Percentiles rank a stretch among this genome's conserved stretches.
These are phyloP conservation scores for Plasmodium blacklocki DNA, from an alignment of 169 alveolate species.

Conservation along the genomic window DNA sequence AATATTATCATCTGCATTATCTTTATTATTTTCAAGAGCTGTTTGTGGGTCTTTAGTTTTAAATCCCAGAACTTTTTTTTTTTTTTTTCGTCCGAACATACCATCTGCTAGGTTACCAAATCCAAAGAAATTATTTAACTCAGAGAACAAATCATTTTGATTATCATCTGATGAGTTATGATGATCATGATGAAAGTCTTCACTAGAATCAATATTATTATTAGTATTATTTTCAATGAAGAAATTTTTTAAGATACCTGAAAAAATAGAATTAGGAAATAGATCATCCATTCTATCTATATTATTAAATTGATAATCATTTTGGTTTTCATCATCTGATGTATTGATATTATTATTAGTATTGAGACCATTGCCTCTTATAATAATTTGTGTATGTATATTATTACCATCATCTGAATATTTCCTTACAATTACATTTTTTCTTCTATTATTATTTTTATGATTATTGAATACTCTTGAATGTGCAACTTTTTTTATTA, in stretches of 20 bases:
- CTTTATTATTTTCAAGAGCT: not conserved
- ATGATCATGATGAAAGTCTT: no score
- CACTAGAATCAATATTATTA: no score
- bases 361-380: slow-evolving; percentile 36
- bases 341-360: not conserved
- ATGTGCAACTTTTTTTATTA: slow-evolving; percentile 47
- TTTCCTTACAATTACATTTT: slow-evolving; percentile 51
- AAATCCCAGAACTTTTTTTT: slow-evolving; percentile 70
- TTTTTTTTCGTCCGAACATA: slow-evolving; percentile 35
- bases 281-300: slow-evolving; percentile 43
- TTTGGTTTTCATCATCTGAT: not conserved
- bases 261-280: slow-evolving; percentile 59
- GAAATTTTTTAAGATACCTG: slow-evolving; percentile 64
- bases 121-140: slow-evolving; percentile 67
- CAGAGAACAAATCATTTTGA: slow-evolving; percentile 53
- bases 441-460: slow-evolving; percentile 34
- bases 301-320: slow-evolving; percentile 1
- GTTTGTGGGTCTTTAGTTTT: slow-evolving; percentile 41
- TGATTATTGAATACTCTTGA: slow-evolving; percentile 22
- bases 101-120: slow-evolving; percentile 62
- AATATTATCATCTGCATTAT: slow-evolving; percentile 5
- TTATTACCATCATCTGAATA: slow-evolving; percentile 61
- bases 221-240: slow-evolving; percentile 30
- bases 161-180: not conserved
- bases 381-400: slow-evolving; percentile 71